Percentiles rank a stretch among this genome's conserved stretches.
Conservation (phyloP, 2,329 filamentous ascomycete species). For the Hypoxylon sp. region DNA sequence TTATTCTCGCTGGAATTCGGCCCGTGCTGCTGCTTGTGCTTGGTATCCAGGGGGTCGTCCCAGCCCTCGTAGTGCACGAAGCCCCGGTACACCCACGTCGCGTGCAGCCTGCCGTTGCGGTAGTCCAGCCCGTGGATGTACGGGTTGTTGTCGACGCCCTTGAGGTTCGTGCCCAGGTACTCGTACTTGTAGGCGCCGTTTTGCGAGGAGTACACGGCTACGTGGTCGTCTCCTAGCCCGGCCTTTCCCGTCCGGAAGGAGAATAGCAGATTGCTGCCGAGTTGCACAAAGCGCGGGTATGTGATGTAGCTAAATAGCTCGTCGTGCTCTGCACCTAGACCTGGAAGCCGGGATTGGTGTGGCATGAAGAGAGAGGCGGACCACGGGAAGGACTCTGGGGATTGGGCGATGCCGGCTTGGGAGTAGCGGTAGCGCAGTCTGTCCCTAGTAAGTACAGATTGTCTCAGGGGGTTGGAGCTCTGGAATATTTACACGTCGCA, state of each 20-base stretch:
- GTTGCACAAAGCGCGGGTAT: slow-evolving; percentile 64
- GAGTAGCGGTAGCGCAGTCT: slow-evolving; percentile 60
- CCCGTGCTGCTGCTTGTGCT: slow-evolving; percentile 61
- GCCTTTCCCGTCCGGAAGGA: slow-evolving; percentile 67
- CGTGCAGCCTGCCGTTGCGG: slow-evolving; percentile 56
- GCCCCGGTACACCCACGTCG: slow-evolving; percentile 66
- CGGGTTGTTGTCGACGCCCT: slow-evolving; percentile 67
- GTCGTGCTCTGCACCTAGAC: slow-evolving; percentile 50
- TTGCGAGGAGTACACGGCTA: slow-evolving; percentile 59
- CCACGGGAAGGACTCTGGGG: slow-evolving; percentile 55
- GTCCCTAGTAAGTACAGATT: too few relatives aligned
- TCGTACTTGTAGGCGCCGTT: slow-evolving; percentile 50
- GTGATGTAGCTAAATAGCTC: slow-evolving; percentile 60
- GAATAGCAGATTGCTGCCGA: slow-evolving; percentile 59
- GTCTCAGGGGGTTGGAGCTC: too few relatives aligned
- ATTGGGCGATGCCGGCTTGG: slow-evolving; percentile 51
- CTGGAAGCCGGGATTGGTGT: slow-evolving; percentile 57
- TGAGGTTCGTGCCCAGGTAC: slow-evolving; percentile 60
- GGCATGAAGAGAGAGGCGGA: slow-evolving; percentile 56
- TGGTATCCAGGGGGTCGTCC: slow-evolving; percentile 58
- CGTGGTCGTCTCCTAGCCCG: slow-evolving; percentile 64
- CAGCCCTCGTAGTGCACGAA: slow-evolving; percentile 63
- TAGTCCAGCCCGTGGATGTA: slow-evolving; percentile 66
- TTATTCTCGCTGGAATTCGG: slow-evolving; percentile 64
- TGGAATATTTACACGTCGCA: slow-evolving; percentile 55